A percentile compares a stretch with the other conserved stretches of the same genome.
Evolutionary conservation across 257 asterid species (phyloP).

Genomic region (Linaria vulgaris): DNA sequence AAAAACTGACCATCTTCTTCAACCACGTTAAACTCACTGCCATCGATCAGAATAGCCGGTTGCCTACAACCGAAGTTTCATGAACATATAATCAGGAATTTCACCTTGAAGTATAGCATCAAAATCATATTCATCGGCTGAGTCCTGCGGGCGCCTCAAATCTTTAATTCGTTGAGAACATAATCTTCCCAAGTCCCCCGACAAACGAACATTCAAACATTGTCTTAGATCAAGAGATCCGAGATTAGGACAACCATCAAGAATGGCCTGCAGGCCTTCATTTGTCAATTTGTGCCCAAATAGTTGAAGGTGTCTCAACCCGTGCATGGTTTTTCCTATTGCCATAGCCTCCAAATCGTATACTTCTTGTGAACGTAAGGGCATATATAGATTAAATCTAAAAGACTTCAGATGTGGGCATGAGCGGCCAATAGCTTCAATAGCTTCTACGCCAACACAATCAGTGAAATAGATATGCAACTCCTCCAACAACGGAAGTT

Average conservation of each 20-base stretch:
- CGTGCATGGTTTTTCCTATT: slow-evolving; percentile 48
- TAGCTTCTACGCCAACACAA: slow-evolving; percentile 21
- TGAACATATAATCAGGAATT: too few relatives aligned
- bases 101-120: slow-evolving; percentile 12
- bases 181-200: slow-evolving; percentile 32
- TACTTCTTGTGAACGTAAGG: background rate
- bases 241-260: slow-evolving; percentile 46
- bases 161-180: slow-evolving; percentile 33
- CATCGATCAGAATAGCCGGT: too few relatives aligned
- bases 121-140: slow-evolving; percentile 33
- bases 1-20: too few relatives aligned
- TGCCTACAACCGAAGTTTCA: slow-evolving; percentile 21
- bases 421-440: slow-evolving; percentile 36
- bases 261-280: slow-evolving; percentile 49
- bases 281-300: slow-evolving; percentile 47
- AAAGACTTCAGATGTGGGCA: slow-evolving; percentile 44
- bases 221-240: slow-evolving; percentile 50
- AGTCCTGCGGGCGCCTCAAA: slow-evolving; percentile 33
- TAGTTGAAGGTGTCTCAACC: slow-evolving; percentile 43
- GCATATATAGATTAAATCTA: slow-evolving; percentile 22
- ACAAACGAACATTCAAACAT: slow-evolving; percentile 31
- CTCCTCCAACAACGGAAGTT: slow-evolving; percentile 7
- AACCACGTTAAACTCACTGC: too few relatives aligned
- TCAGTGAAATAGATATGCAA: slow-evolving; percentile 2
- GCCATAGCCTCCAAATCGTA: slow-evolving; percentile 39